These are phyloP conservation scores for Vicia sativa DNA, from an alignment of 306 rosid species.

Conservation along the genomic window DNA sequence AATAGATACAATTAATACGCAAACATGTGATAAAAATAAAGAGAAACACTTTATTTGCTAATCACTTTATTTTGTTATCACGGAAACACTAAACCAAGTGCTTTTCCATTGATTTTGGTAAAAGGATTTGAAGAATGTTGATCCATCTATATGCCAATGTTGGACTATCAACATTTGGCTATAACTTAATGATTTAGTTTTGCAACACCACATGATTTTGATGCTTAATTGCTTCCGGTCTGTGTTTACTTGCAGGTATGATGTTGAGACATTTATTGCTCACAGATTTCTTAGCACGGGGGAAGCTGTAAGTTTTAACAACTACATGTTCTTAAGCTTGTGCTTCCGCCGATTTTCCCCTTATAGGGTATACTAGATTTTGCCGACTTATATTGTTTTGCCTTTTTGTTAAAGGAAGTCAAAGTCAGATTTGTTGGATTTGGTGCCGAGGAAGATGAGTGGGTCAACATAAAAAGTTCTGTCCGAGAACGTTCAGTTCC, in stretches of 20 bases:
- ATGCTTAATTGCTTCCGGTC: background rate
- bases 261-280: constrained; percentile 70
- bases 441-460: constrained; percentile 93
- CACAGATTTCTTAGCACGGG: constrained; percentile 71
- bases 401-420: constrained; percentile 87
- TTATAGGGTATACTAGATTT: constrained; percentile 4
- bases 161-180: constrained; percentile 6
- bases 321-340: constrained; percentile 25
- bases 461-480: constrained; percentile 68
- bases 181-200: background rate
- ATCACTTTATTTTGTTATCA: background rate
- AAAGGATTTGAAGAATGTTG: constrained; percentile 3
- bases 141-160: background rate
- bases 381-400: constrained; percentile 47
- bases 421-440: constrained; percentile 89
- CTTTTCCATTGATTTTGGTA: background rate
- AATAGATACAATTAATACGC: background rate
- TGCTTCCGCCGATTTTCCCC: constrained; percentile 13
- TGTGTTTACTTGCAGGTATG: constrained; percentile 72
- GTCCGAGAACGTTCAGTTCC: constrained; percentile 90
- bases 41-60: background rate
- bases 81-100: background rate
- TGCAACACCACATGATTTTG: background rate
- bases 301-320: constrained; percentile 76
- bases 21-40: background rate